phyloP scores from a whole-genome alignment of 805 yeast genomes.

The Kodamaea jinghongensis region DNA sequence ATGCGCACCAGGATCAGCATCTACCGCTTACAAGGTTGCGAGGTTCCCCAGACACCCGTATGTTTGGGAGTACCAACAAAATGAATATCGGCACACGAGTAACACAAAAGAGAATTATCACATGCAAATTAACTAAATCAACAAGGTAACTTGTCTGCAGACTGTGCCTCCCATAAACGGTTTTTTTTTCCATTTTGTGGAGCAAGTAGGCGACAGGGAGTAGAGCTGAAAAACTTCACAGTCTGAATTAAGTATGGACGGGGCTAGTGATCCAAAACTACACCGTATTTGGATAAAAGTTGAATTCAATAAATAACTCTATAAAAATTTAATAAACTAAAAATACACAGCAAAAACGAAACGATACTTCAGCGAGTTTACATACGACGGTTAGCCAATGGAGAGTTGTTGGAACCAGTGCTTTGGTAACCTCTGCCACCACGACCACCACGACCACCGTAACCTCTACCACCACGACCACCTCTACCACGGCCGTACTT shows the following conservation, averaged over 20 bases:
- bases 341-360: not conserved
- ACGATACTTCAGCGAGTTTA: constrained; percentile 12
- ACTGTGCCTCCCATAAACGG: too few relatives aligned
- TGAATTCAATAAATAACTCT: not conserved
- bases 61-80: too few relatives aligned
- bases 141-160: too few relatives aligned
- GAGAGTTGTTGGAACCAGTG: constrained; percentile 49
- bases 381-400: constrained; percentile 46
- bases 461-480: constrained; percentile 53
- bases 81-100: not conserved
- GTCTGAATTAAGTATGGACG: too few relatives aligned
- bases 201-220: too few relatives aligned
- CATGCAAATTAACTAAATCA: constrained; percentile 1
- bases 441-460: constrained; percentile 49
- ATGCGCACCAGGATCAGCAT: too few relatives aligned
- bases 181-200: too few relatives aligned
- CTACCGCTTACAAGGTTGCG: too few relatives aligned
- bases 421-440: constrained; percentile 40
- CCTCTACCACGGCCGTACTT: constrained; percentile 53
- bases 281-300: too few relatives aligned
- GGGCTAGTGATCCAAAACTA: too few relatives aligned
- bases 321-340: constrained; percentile 4
- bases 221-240: too few relatives aligned
- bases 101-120: constrained; percentile 3
- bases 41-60: too few relatives aligned